phyloP scores from a whole-genome alignment of 257 asterid genomes.

The Solanum pennellii region DNA sequence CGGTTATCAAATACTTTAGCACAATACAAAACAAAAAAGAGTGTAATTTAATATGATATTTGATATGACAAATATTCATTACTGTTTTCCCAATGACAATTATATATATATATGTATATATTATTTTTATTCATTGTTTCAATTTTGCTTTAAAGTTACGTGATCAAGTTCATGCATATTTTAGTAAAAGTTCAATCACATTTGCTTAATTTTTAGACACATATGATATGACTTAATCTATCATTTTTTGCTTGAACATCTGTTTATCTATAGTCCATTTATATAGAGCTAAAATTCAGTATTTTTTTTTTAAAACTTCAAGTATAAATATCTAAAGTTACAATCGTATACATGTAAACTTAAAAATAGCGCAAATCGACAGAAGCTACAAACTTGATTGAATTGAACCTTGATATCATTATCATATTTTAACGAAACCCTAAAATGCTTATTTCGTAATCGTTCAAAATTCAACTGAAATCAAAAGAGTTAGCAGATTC shows the following conservation, averaged over 20 bases:
- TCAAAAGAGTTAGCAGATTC: neutral
- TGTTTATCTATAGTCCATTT: neutral
- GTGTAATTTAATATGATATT: neutral
- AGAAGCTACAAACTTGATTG: neutral
- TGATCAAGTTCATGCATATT: neutral
- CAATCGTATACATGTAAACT: neutral
- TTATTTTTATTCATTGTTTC: neutral
- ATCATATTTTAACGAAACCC: neutral
- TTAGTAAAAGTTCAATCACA: neutral
- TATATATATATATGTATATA: too few species aligned
- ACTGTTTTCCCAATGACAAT: neutral
- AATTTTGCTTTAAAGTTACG: neutral
- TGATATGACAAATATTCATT: neutral
- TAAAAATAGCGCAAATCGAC: too few species aligned
- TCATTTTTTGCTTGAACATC: neutral
- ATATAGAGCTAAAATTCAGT: neutral
- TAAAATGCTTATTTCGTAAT: neutral
- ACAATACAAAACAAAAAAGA: neutral
- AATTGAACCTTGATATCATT: too few species aligned
- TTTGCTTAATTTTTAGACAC: neutral
- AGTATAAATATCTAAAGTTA: neutral
- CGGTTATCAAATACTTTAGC: neutral
- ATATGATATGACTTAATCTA: neutral
- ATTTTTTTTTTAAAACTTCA: neutral
- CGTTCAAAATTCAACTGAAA: neutral